A percentile compares a stretch with the other conserved stretches of the same genome.
These are phyloP conservation scores for Chlamydomonas sphaeroides DNA, from an alignment of 139 green algal species.

Conservation along the genomic window DNA sequence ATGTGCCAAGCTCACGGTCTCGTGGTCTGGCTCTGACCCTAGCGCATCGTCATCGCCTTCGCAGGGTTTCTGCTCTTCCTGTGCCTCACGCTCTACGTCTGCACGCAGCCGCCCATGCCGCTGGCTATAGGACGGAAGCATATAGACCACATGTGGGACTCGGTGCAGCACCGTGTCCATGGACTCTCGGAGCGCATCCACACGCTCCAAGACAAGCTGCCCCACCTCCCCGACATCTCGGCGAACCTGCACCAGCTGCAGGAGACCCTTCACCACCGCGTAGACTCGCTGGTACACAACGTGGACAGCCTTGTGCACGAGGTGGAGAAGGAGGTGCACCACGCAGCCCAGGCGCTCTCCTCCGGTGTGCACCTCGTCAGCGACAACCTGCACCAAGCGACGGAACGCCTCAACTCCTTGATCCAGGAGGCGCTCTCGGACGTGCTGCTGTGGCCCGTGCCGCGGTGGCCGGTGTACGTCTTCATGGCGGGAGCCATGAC, in stretches of 20 bases:
- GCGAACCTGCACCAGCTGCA: conserved; percentile 51
- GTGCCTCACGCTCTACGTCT: conserved; percentile 64
- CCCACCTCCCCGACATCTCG: conserved; percentile 22
- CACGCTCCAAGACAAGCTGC: conserved; percentile 54
- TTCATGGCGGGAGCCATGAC: conserved; percentile 91
- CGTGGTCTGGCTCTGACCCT: too few relatives aligned
- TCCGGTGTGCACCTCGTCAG: conserved; percentile 14
- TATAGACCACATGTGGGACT: conserved; percentile 58
- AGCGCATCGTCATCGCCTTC: too few relatives aligned
- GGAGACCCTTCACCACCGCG: conserved; percentile 45
- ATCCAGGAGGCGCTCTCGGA: conserved; percentile 34
- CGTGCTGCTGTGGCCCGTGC: conserved; percentile 47
- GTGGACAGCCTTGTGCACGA: conserved; percentile 31
- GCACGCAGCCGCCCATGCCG: conserved; percentile 52
- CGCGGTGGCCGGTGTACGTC: conserved; percentile 66
- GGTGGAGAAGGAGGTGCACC: conserved; percentile 38
- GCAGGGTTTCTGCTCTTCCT: conserved; percentile 84
- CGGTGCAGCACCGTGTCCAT: conserved; percentile 44
- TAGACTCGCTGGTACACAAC: conserved; percentile 18
- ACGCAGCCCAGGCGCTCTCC: conserved; percentile 42
- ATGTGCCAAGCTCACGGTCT: too few relatives aligned
- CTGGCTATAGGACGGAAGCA: conserved; percentile 63
- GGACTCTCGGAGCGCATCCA: conserved; percentile 35
- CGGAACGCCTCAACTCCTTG: neutral
- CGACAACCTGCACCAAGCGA: conserved; percentile 15